Percentiles rank a stretch among this genome's conserved stretches.
Conservation (phyloP, 768 basidiomycete species). For the Rickenella mellea region DNA sequence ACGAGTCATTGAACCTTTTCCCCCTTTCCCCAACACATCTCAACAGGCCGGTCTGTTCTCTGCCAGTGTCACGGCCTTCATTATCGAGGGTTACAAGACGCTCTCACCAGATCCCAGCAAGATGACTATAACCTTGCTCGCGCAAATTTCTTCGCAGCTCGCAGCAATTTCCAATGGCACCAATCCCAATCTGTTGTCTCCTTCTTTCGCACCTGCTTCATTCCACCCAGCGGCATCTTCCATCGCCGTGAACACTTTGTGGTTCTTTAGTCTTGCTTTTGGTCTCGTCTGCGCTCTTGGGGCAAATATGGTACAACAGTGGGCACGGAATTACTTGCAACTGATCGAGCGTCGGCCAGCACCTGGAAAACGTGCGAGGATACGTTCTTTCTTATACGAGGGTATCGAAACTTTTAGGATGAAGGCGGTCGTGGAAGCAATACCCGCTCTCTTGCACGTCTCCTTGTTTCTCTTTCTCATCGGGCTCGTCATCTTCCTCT, state of each 20-base stretch:
- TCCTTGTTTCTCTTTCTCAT: slow-evolving; percentile 8
- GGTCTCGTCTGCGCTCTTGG: slow-evolving; percentile 7
- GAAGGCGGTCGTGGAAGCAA: slow-evolving; percentile 7
- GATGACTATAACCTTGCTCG: neutral
- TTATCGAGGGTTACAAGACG: slow-evolving; percentile 5
- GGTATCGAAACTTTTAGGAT: slow-evolving; percentile 6
- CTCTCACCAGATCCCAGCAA: slow-evolving; percentile 1
- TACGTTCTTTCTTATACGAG: slow-evolving; percentile 6
- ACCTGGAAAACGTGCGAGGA: slow-evolving; percentile 8
- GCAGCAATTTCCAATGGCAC: neutral
- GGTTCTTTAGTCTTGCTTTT: slow-evolving; percentile 8
- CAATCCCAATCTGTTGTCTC: neutral
- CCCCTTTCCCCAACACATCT: too few species aligned
- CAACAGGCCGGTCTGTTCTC: slow-evolving; percentile 4
- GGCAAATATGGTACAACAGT: slow-evolving; percentile 4
- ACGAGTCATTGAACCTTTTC: too few species aligned
- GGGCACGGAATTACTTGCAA: slow-evolving; percentile 3
- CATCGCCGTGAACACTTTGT: slow-evolving; percentile 6
- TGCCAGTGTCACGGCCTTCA: slow-evolving; percentile 3
- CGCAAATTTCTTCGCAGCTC: neutral
- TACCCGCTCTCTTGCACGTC: slow-evolving; percentile 8
- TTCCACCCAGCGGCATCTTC: neutral
- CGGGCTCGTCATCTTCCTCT: slow-evolving; percentile 8
- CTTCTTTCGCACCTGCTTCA: neutral
- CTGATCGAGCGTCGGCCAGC: slow-evolving; percentile 5